Base-by-base conservation (phyloP, 2,329 filamentous ascomycete genomes). In the Tetracladium maxilliforme region DNA sequence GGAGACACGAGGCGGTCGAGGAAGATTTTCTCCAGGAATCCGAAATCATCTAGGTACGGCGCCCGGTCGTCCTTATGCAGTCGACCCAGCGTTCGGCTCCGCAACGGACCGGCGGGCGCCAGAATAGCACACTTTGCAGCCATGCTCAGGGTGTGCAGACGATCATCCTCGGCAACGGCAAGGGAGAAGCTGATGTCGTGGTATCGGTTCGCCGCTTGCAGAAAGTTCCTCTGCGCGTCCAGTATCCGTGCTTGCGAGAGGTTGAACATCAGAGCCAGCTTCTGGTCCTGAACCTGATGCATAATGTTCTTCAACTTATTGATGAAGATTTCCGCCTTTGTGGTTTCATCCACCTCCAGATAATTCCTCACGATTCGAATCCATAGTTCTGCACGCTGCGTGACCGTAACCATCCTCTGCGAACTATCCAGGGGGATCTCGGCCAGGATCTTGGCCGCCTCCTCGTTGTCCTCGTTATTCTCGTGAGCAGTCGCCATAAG, bases 1-100 rank as follows among this genome's bases (percentile, higher is more conserved):
- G 77, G 70, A 1, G 70, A 69, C 24, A 98, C 62, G 4, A 98
- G 61, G 6, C 86, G 71, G 49, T 95, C 83, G 24, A 95, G 64
- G 49, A 92, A 93, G 70, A 98, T 95, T 60, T 95, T 95, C 58
- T 95, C 90, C 10, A 98, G 58, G 27, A 98, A 94, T 24, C 71
- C 62, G 44, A 79, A 87, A 52, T 95, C 82, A 16, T 76, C 69
- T 3, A 90, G 67, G 24, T 73, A 68, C 4, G 62, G 58, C 0
- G 81, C 67, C 16, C 90, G 70, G 36, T 95, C 90, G 49, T 98
- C 90, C 51, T 92, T 93, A 65, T 93, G 93, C 10, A 98, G 59
- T 26, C 79, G 74, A 5, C 73, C 82, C 11, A 98, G 65, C 21
- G 76, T 73, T 23, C 81, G 71, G 33, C 78, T 83, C 27, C 90